Evolutionary conservation across 2,329 filamentous ascomycete species (phyloP).

Genomic region (Fusarium sp.): DNA sequence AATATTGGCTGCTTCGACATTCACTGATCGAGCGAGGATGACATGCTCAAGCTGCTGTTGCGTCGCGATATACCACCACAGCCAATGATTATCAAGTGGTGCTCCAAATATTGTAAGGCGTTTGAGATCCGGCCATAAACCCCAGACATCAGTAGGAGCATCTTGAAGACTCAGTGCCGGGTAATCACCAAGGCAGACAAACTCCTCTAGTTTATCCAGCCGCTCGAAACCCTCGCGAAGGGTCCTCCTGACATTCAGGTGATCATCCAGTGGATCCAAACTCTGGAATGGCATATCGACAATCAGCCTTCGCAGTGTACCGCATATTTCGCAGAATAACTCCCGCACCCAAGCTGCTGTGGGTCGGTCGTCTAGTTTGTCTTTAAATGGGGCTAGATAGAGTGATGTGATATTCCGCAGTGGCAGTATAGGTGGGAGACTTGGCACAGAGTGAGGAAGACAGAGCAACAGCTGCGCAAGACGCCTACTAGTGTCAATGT

Average conservation of each 20-base stretch:
- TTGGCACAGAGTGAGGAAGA: conserved; percentile 49
- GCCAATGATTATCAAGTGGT: conserved; percentile 51
- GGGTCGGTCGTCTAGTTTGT: conserved; percentile 53
- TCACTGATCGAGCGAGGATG: conserved; percentile 55
- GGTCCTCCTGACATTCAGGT: conserved; percentile 53
- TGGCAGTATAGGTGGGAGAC: conserved; percentile 45
- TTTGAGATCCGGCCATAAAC: conserved; percentile 56
- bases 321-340: conserved; percentile 56
- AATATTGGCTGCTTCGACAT: conserved; percentile 50
- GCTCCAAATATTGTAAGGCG: conserved; percentile 58
- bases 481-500: conserved; percentile 55
- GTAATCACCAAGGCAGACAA: conserved; percentile 61
- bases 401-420: conserved; percentile 54
- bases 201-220: conserved; percentile 59
- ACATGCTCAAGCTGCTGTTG: conserved; percentile 55
- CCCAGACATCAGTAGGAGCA: conserved; percentile 56
- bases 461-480: conserved; percentile 51
- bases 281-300: conserved; percentile 61
- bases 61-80: conserved; percentile 55
- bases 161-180: conserved; percentile 53
- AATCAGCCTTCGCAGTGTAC: conserved; percentile 58
- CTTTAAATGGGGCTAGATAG: conserved; percentile 55
- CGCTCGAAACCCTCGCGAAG: conserved; percentile 59
- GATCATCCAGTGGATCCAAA: conserved; percentile 57
- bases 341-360: conserved; percentile 56